These are phyloP conservation scores for Fusarium compactum DNA, from an alignment of 2,329 filamentous ascomycete species.

Conservation along the genomic window DNA sequence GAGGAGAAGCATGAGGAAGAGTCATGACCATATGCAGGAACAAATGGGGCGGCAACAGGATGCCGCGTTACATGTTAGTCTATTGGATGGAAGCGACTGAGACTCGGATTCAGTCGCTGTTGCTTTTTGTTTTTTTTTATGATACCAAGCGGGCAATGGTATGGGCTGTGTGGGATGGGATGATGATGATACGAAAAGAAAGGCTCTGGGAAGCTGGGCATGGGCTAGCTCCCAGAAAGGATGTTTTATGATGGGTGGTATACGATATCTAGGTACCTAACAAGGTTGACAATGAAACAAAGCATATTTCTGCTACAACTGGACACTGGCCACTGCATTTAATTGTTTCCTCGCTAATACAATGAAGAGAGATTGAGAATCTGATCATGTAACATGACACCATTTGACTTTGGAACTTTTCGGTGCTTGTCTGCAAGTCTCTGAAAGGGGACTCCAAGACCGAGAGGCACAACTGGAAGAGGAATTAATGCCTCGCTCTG, in stretches of 20 bases:
- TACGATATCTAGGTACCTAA: constrained; percentile 24
- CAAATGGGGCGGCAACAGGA: constrained; percentile 37
- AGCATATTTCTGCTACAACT: constrained; percentile 3
- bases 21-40: constrained; percentile 46
- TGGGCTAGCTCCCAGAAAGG: constrained; percentile 47
- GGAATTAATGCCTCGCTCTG: constrained; percentile 28
- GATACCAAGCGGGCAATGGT: constrained; percentile 48
- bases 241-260: constrained; percentile 19
- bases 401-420: constrained; percentile 7
- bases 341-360: not conserved
- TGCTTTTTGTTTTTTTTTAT: constrained; percentile 34
- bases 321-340: not conserved
- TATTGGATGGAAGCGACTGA: constrained; percentile 28
- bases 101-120: constrained; percentile 44
- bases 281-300: constrained; percentile 15
- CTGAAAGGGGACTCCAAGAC: constrained; percentile 35
- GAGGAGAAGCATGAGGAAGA: constrained; percentile 23
- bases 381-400: constrained; percentile 9
- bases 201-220: constrained; percentile 49
- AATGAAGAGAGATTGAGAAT: constrained; percentile 7
- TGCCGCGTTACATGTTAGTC: constrained; percentile 28
- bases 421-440: constrained; percentile 8
- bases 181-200: constrained; percentile 34
- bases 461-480: constrained; percentile 20
- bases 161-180: constrained; percentile 29